These are phyloP conservation scores for Boletus smithii DNA, from an alignment of 1,284 basidiomycete species.

Conservation along the genomic window DNA sequence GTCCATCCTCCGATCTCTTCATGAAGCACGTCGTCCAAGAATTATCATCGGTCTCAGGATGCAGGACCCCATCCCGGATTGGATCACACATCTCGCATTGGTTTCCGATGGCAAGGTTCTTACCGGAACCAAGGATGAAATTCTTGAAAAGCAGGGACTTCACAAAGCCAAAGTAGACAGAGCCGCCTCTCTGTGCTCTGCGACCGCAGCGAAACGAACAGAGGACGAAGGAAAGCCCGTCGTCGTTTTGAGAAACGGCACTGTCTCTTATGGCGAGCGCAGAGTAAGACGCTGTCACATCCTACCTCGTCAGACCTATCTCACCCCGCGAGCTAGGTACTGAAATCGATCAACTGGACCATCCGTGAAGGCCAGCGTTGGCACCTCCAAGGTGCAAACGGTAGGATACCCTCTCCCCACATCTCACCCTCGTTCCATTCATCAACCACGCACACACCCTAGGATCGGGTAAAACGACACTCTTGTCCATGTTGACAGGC, in stretches of 20 bases:
- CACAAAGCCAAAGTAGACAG: conserved; percentile 6
- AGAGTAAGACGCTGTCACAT: conserved; percentile 46
- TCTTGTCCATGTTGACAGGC: conserved; percentile 88
- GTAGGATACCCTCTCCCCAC: conserved; percentile 35
- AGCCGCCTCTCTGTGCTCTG: not conserved
- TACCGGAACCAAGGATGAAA: conserved; percentile 43
- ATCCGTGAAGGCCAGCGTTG: conserved; percentile 78
- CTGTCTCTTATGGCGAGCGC: conserved; percentile 68
- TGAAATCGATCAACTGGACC: conserved; percentile 76
- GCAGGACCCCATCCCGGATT: conserved; percentile 80
- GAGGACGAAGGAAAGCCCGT: conserved; percentile 23
- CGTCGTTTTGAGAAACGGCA: conserved; percentile 57
- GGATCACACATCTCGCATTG: conserved; percentile 75
- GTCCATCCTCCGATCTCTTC: conserved; percentile 57
- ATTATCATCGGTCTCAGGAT: conserved; percentile 79
- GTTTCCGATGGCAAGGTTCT: conserved; percentile 50
- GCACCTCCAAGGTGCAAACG: conserved; percentile 87
- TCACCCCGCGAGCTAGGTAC: conserved; percentile 46
- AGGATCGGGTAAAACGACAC: conserved; percentile 95
- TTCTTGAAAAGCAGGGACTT: conserved; percentile 29
- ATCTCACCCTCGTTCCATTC: not conserved
- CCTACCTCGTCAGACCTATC: not conserved
- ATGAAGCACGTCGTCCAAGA: conserved; percentile 48
- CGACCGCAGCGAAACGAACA: not conserved
- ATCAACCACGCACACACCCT: conserved; percentile 1